Evolutionary conservation across 2,329 filamentous ascomycete genomes (phyloP).

Genomic region (Cytospora piceae): DNA sequence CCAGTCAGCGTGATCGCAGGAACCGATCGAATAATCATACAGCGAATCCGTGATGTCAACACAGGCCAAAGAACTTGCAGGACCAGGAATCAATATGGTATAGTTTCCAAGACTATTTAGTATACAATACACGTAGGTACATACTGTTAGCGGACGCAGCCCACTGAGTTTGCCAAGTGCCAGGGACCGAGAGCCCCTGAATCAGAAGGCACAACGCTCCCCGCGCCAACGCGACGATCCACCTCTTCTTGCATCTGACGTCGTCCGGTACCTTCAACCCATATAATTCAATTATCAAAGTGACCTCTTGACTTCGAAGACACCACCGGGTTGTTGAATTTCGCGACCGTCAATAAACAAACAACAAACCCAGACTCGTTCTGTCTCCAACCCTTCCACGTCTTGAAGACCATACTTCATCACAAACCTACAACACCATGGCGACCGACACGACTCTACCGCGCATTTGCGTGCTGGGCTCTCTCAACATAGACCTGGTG

Average conservation of each 20-base stretch:
- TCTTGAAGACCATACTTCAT: neutral
- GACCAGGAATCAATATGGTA: neutral
- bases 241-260: slow-evolving; percentile 2
- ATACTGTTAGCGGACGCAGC: no score
- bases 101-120: neutral
- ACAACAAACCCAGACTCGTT: neutral
- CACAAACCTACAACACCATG: slow-evolving; percentile 26
- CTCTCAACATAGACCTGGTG: slow-evolving; percentile 92
- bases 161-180: neutral
- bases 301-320: neutral
- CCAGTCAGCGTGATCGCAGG: neutral
- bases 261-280: neutral
- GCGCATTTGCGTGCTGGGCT: slow-evolving; percentile 82
- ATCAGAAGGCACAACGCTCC: neutral
- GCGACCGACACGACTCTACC: slow-evolving; percentile 39
- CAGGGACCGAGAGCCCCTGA: neutral
- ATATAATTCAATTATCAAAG: neutral
- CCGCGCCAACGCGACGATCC: slow-evolving; percentile 21
- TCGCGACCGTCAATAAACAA: neutral
- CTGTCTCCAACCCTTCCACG: neutral
- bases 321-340: neutral
- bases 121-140: neutral
- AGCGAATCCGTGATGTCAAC: slow-evolving; percentile 5
- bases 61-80: neutral
- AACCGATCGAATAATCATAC: neutral